phyloP scores from a whole-genome alignment of 495 filamentous ascomycete genomes.

The Podospora anserina region DNA sequence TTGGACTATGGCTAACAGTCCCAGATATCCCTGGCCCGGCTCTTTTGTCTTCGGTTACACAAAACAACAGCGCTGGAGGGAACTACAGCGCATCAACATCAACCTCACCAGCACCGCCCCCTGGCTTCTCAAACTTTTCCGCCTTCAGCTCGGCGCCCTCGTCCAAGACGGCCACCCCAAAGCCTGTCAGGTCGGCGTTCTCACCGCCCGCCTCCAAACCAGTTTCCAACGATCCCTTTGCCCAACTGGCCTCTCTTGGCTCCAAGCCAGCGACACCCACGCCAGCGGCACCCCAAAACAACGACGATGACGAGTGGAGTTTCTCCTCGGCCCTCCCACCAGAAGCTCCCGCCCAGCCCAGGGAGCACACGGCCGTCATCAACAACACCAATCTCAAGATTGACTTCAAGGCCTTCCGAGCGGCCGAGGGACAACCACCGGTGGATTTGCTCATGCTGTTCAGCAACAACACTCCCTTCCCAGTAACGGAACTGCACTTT shows the following conservation, averaged over 20 bases:
- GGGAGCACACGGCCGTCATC: conserved; percentile 46
- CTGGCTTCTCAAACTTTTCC: conserved; percentile 61
- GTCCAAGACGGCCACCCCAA: conserved; percentile 48
- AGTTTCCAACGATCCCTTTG: conserved; percentile 61
- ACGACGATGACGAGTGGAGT: conserved; percentile 87
- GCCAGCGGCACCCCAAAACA: conserved; percentile 32
- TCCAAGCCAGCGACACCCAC: conserved; percentile 34
- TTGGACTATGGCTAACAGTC: conserved; percentile 9
- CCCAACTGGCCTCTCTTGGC: conserved; percentile 58
- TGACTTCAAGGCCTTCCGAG: conserved; percentile 47
- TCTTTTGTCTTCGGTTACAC: conserved; percentile 60
- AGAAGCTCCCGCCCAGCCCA: conserved; percentile 41
- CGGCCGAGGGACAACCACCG: conserved; percentile 46
- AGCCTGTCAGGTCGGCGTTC: conserved; percentile 45
- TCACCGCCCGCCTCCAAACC: conserved; percentile 39
- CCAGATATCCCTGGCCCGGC: conserved; percentile 61
- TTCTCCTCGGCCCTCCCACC: conserved; percentile 86
- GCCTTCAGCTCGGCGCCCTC: conserved; percentile 44
- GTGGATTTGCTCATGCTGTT: conserved; percentile 68
- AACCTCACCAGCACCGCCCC: conserved; percentile 34
- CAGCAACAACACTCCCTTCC: conserved; percentile 69
- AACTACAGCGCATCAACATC: conserved; percentile 21
- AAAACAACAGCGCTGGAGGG: conserved; percentile 52
- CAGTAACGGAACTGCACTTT: conserved; percentile 78
- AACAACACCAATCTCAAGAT: conserved; percentile 52